Base-by-base conservation (phyloP, 2,329 filamentous ascomycete genomes). In the Fusarium praegraminearum region DNA sequence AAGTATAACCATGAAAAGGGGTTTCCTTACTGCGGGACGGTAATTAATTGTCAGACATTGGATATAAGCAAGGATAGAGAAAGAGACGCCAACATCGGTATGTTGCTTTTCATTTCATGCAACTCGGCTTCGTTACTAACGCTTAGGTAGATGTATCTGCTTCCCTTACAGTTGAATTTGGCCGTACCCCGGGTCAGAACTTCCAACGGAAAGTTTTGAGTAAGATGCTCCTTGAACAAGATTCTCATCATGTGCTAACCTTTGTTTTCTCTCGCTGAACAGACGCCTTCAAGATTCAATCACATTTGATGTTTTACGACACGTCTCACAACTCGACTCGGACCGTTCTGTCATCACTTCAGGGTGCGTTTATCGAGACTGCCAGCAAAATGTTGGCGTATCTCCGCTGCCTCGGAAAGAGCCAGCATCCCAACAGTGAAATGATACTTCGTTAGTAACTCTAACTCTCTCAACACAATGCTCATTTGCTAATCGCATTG, bases 1-100 rank as follows among this genome's bases (percentile, higher is more conserved):
- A 83, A 85, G 40, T 74, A 88, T 40, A 73, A 78, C 2, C 73
- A 72, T 1, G 77, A 75, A 7, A 60, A 73, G 4, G 71, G 70
- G n/a, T 98, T 99, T 77, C 93, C 95, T 1, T 99, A 97, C 79
- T 98, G 96, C 76, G 96, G 96, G 40, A 88, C 89, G 43, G 79
- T 89, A 18, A 93, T 99, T 72, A 83, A 97, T 76, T 92, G 89
- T 20, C 81, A 80, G 53, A 94, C 91, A 0, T 82, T 99, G 30
- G 89, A 93, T 65, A 86, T 98, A 49, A 85, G 83, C 73, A 94
- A 92, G 75, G 90, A 93, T 73, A 83, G 86, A 46, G 85, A 88
- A 33, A 83, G 85, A 50, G 80, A 80, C 67, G 85, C 80, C 60
- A 80, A 79, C 69, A 81, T 78, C 52, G 84, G 84, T 91, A 84